These are phyloP conservation scores for Keithomyces neogunnii DNA, from an alignment of 2,329 filamentous ascomycete genomes.

Conservation along the genomic window DNA sequence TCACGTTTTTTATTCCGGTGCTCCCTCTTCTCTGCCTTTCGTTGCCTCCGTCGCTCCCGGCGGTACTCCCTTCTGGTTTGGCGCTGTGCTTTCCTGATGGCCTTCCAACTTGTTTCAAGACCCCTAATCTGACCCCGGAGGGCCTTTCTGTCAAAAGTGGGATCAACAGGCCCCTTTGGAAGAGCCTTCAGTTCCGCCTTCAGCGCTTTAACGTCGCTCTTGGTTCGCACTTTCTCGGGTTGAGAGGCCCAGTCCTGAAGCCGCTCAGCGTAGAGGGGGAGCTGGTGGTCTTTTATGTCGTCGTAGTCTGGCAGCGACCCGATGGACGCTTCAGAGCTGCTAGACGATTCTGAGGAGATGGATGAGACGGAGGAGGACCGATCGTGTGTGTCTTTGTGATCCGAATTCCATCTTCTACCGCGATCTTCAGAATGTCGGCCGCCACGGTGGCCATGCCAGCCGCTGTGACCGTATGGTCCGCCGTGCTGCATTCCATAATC, in stretches of 20 bases:
- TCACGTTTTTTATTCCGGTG: conserved; percentile 22
- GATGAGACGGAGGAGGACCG: conserved; percentile 27
- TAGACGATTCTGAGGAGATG: conserved; percentile 24
- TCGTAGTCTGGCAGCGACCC: conserved; percentile 48
- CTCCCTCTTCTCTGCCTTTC: conserved; percentile 24
- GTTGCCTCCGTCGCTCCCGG: conserved; percentile 18
- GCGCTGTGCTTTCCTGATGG: conserved; percentile 20
- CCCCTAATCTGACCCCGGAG: conserved; percentile 36
- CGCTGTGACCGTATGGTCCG: background rate
- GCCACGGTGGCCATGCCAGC: background rate
- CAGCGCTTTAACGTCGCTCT: conserved; percentile 31
- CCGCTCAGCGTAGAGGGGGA: conserved; percentile 35
- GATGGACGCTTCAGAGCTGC: conserved; percentile 32
- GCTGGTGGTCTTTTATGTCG: conserved; percentile 37
- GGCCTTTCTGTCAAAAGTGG: conserved; percentile 18
- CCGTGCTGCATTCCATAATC: conserved; percentile 10
- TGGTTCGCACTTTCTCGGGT: conserved; percentile 41
- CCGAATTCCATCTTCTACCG: background rate
- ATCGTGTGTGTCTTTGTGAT: conserved; percentile 11
- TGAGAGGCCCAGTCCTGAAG: conserved; percentile 40
- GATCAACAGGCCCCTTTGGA: background rate
- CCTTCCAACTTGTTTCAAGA: conserved; percentile 35
- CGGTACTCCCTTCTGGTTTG: conserved; percentile 22
- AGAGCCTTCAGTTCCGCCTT: conserved; percentile 34
- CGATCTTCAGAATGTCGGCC: background rate